Conservation (phyloP, 2,329 filamentous ascomycete genomes). For the Xylariaceae sp. region DNA sequence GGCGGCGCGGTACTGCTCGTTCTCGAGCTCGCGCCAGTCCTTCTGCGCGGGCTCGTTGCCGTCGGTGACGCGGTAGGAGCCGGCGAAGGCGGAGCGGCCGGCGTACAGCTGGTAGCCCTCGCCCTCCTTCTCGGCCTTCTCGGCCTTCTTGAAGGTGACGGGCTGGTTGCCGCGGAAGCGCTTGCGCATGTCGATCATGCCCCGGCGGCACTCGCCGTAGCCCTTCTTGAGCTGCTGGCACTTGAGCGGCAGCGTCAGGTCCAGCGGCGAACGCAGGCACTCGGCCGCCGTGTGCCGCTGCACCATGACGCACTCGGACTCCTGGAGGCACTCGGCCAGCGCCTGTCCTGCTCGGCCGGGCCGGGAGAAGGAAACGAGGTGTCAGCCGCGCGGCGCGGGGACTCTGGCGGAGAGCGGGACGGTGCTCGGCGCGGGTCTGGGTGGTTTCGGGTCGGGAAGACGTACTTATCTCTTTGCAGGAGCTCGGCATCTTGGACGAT, state of each 20-base stretch:
- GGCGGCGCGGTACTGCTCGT: conserved; percentile 48
- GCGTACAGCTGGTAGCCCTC: conserved; percentile 69
- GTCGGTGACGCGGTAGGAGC: conserved; percentile 55
- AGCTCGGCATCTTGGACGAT: conserved; percentile 68
- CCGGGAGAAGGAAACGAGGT: background rate
- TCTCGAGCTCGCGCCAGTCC: conserved; percentile 60
- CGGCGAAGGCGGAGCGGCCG: conserved; percentile 62
- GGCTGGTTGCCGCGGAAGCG: conserved; percentile 92
- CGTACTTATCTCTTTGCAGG: conserved; percentile 94
- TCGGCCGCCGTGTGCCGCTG: conserved; percentile 80
- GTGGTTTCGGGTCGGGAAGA: no score
- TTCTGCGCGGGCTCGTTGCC: conserved; percentile 55
- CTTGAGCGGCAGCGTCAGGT: conserved; percentile 72
- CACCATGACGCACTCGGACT: conserved; percentile 94
- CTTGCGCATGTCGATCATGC: conserved; percentile 98
- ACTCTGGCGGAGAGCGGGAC: background rate
- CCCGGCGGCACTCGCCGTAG: conserved; percentile 90
- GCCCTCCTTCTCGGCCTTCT: conserved; percentile 53
- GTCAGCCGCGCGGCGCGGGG: background rate
- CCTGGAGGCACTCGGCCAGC: conserved; percentile 87
- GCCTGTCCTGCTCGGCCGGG: conserved; percentile 60
- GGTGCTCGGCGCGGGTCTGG: conserved; percentile 2
- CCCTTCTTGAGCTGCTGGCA: conserved; percentile 92
- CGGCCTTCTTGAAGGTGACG: conserved; percentile 55
- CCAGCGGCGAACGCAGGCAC: conserved; percentile 76